Evolutionary conservation across 257 asterid genomes (phyloP).

Genomic region (Verbascum thapsus): DNA sequence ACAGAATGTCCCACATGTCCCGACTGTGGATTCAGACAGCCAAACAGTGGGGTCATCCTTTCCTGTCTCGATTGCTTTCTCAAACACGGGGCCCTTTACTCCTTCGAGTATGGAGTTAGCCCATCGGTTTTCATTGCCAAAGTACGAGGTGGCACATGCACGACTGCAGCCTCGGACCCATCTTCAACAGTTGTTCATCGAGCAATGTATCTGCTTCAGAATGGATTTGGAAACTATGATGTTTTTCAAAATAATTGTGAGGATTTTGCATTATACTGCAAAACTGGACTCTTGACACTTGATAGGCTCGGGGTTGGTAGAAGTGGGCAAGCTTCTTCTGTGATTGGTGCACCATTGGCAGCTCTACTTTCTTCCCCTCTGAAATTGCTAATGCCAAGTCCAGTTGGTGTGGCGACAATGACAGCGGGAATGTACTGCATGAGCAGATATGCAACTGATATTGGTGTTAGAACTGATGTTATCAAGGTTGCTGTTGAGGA

Average conservation of each 20-base stretch:
- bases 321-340: constrained; percentile 91
- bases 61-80: constrained; percentile 93
- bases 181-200: constrained; percentile 61
- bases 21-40: constrained; percentile 86
- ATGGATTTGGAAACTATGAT: constrained; percentile 83
- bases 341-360: constrained; percentile 89
- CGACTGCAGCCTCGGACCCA: constrained; percentile 78
- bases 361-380: constrained; percentile 85
- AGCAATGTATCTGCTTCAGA: constrained; percentile 83
- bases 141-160: constrained; percentile 94
- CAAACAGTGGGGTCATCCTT: constrained; percentile 71
- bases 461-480: constrained; percentile 82
- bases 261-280: constrained; percentile 93
- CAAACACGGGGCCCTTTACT: constrained; percentile 60
- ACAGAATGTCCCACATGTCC: constrained; percentile 65
- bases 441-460: constrained; percentile 88
- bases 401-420: constrained; percentile 74
- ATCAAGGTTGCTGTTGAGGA: constrained; percentile 87
- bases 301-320: constrained; percentile 82
- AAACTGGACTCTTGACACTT: constrained; percentile 78
- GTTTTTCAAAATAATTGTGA: constrained; percentile 92
- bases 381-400: constrained; percentile 76
- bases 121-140: constrained; percentile 76
- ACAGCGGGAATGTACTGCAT: constrained; percentile 93
- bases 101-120: constrained; percentile 70